Conservation (phyloP, 208 protist species). For the Acanthamoeba royreba region DNA sequence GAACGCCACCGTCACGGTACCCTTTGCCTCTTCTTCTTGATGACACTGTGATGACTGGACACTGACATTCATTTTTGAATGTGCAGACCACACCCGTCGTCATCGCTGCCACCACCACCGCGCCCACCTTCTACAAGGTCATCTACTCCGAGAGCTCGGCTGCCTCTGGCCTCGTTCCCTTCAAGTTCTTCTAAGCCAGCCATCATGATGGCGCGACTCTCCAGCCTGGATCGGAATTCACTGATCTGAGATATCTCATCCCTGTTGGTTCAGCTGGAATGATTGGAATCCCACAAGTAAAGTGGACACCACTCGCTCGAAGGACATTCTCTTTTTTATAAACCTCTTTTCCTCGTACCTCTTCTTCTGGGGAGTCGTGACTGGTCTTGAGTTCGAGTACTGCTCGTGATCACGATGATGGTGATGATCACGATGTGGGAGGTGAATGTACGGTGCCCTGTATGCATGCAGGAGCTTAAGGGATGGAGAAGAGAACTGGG, state of each 20-base stretch:
- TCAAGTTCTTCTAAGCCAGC: neutral
- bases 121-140: neutral
- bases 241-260: neutral
- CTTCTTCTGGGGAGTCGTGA: too few relatives aligned
- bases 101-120: neutral
- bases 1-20: neutral
- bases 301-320: too few relatives aligned
- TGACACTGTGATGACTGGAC: neutral
- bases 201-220: too few relatives aligned
- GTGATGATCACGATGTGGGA: too few relatives aligned
- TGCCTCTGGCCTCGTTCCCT: neutral
- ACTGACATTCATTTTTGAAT: neutral
- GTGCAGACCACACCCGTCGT: neutral
- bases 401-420: too few relatives aligned
- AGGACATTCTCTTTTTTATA: too few relatives aligned
- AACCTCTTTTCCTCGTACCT: too few relatives aligned
- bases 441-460: too few relatives aligned
- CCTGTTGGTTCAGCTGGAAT: neutral
- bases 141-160: neutral
- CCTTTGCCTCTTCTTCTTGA: neutral
- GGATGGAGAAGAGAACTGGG: neutral
- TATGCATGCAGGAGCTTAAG: too few relatives aligned
- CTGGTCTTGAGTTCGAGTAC: too few relatives aligned
- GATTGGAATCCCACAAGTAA: too few relatives aligned
- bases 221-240: neutral